Evolutionary conservation across 305 asterid species (phyloP).

Genomic region (Stenogyne calaminthoides): DNA sequence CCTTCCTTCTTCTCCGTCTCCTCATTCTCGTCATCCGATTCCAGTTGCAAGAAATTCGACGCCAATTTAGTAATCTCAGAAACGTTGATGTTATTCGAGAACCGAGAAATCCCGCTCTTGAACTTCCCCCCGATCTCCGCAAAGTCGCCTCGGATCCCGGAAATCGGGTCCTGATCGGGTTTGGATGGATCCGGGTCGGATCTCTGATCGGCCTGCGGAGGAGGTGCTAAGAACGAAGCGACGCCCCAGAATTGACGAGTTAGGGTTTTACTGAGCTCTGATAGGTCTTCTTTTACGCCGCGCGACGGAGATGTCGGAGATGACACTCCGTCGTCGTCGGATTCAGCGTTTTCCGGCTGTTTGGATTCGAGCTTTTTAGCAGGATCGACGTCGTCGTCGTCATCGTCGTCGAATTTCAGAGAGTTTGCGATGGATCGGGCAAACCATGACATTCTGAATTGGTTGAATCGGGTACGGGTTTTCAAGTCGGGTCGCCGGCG

Average conservation of each 20-base stretch:
- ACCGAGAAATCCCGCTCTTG: constrained; percentile 73
- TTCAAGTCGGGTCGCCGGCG: constrained; percentile 43
- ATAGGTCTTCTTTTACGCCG: constrained; percentile 91
- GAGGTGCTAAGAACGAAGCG: constrained; percentile 93
- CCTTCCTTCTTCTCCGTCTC: constrained; percentile 32
- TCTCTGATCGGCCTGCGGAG: constrained; percentile 54
- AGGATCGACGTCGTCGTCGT: constrained; percentile 37
- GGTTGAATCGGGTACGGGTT: background rate
- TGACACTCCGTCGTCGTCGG: constrained; percentile 33
- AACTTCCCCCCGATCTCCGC: constrained; percentile 97
- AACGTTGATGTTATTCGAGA: constrained; percentile 73
- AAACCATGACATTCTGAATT: constrained; percentile 74
- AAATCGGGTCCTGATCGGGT: constrained; percentile 34
- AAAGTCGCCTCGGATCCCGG: constrained; percentile 55
- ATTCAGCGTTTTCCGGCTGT: constrained; percentile 32
- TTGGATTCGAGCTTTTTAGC: constrained; percentile 26
- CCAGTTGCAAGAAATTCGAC: constrained; percentile 79
- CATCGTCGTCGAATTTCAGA: constrained; percentile 68
- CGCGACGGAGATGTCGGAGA: constrained; percentile 68
- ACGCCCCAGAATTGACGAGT: constrained; percentile 97
- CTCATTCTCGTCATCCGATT: constrained; percentile 66
- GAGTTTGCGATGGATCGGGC: constrained; percentile 95
- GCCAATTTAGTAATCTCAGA: constrained; percentile 88
- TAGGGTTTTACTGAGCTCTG: constrained; percentile 84
- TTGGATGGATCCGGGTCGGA: constrained; percentile 36